These are phyloP conservation scores for Penicillium odoratum DNA, from an alignment of 495 filamentous ascomycete genomes.

Conservation along the genomic window DNA sequence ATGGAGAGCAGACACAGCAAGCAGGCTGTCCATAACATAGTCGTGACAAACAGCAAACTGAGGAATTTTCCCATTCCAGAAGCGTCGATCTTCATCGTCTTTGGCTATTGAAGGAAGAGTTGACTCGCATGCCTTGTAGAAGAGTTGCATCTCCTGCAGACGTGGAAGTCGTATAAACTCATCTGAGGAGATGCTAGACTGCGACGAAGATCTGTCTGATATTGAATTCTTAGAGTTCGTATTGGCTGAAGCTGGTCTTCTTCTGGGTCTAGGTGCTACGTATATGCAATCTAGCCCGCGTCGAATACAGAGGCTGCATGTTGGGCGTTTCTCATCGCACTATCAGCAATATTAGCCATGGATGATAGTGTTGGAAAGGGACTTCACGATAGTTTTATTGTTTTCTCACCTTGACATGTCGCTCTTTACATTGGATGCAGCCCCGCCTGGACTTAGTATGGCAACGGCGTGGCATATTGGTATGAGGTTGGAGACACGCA, in stretches of 20 bases:
- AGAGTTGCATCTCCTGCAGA: conserved; percentile 16
- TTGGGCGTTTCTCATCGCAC: conserved; percentile 16
- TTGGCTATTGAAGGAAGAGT: conserved; percentile 11
- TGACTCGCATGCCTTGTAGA: conserved; percentile 6
- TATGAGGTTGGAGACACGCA: background rate
- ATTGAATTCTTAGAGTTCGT: background rate
- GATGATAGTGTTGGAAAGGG: background rate
- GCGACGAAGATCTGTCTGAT: conserved; percentile 6
- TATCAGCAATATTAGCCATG: background rate
- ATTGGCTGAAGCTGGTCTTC: conserved; percentile 3
- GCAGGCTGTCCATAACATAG: conserved; percentile 13
- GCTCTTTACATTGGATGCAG: conserved; percentile 18
- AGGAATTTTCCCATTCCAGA: conserved; percentile 13
- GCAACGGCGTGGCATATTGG: conserved; percentile 19
- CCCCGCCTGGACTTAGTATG: conserved; percentile 18
- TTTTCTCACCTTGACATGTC: conserved; percentile 16
- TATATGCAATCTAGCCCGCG: conserved; percentile 14
- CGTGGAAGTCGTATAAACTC: conserved; percentile 4
- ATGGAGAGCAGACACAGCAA: conserved; percentile 17
- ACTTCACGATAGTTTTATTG: too few species aligned
- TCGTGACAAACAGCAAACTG: conserved; percentile 11
- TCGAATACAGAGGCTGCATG: conserved; percentile 13
- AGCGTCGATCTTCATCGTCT: conserved; percentile 10
- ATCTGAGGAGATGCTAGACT: conserved; percentile 1
- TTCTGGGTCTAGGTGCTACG: conserved; percentile 12